Evolutionary conservation across 1,284 basidiomycete species (phyloP), one percentile per base, ranked within the genome.

Genomic region (Ustilago vetiveriae): DNA sequence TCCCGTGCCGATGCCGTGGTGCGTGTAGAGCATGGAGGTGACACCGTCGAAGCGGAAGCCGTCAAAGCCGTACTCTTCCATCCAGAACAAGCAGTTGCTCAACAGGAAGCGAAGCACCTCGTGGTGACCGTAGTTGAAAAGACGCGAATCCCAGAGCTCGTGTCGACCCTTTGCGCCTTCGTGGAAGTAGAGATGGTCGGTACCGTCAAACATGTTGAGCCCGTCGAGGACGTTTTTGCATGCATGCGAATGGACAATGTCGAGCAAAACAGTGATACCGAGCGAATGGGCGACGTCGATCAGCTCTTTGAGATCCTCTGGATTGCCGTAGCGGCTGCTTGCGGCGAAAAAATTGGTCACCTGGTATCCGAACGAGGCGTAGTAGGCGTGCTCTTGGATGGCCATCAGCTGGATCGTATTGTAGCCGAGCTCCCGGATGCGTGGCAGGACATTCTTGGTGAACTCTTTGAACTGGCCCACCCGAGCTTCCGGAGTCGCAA

Each of bases 291-390:
- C 95, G 17, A 90, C 92, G 83, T 98, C 95, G 67, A 98, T 87
- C 40, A 98, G 88, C 78, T 95, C 92, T 82, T 93, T 96, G 58
- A 98, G 87, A 32, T 98, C 93, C 79, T 98, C 95, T 0, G 95
- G 95, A 19, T 72, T 78, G 36, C 77, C 95, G 78, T 91, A 98
- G 27, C 95, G 90, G 40, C 93, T 96, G 72, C 91, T 94, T 9
- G 91, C 91, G n/a, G 95, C 93, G 79, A 98, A 98, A 86, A 98
- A 98, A 83, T 88, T 94, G 26, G 94, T 97, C 10, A 98, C 89
- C 83, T 98, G 95, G 83, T 98, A 98, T 14, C 95, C 95, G 78
- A 98, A 98, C 2, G 94, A 93, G 90, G 95, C 95, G 84, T 98
- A 98, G 84, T 98, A 98, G 4, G 94, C 92, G 77, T 98, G 95